Percentiles rank a stretch among this genome's conserved stretches.
Conservation (phyloP, 495 filamentous ascomycete genomes). For the Recurvomyces mirabilis region DNA sequence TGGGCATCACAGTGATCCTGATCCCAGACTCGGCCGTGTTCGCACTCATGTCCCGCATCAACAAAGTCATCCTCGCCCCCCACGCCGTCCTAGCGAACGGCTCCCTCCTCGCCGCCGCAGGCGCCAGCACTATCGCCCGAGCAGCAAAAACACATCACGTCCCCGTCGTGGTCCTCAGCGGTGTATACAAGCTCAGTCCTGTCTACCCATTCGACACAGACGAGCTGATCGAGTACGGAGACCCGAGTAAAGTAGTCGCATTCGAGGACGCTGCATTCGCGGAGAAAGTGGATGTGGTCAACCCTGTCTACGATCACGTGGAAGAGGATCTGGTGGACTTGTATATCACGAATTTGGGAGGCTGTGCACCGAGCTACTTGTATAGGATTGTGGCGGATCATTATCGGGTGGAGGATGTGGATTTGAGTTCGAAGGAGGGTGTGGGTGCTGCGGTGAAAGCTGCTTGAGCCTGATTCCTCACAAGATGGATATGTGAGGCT, state of each 20-base stretch:
- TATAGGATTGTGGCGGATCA: constrained; percentile 26
- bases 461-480: background rate
- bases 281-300: constrained; percentile 64
- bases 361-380: constrained; percentile 43
- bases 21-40: constrained; percentile 77
- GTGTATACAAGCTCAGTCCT: constrained; percentile 83
- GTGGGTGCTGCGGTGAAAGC: no score
- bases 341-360: constrained; percentile 88
- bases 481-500: background rate
- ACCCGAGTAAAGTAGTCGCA: constrained; percentile 57
- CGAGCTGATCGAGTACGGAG: constrained; percentile 67
- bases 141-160: constrained; percentile 70
- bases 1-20: constrained; percentile 68
- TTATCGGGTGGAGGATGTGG: constrained; percentile 24
- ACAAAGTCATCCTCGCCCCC: constrained; percentile 83
- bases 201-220: constrained; percentile 73
- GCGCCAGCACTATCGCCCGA: constrained; percentile 64
- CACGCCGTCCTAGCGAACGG: constrained; percentile 80
- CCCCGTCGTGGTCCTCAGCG: constrained; percentile 72
- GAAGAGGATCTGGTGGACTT: constrained; percentile 71
- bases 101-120: constrained; percentile 67
- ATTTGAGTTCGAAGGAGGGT: constrained; percentile 7
- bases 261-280: constrained; percentile 67
- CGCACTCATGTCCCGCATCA: constrained; percentile 84
- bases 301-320: constrained; percentile 74